Conservation (phyloP, 2,329 filamentous ascomycete genomes). For the Aspergillus ochraceus region DNA sequence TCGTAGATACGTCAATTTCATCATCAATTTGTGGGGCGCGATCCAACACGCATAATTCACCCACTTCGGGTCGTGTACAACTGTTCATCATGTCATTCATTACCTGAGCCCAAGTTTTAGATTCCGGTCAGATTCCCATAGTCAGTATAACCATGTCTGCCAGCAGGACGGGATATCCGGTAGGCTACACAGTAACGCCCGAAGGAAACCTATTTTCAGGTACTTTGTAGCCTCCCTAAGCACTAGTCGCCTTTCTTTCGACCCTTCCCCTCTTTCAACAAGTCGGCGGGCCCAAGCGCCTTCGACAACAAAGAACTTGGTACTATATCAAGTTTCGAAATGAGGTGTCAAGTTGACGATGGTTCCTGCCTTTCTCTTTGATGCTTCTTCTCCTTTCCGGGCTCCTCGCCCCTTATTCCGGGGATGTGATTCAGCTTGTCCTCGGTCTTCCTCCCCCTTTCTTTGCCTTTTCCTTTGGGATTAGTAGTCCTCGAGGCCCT, state of each 20-base stretch:
- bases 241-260: not conserved
- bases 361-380: not conserved
- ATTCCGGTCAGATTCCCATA: no score
- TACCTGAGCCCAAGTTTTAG: no score
- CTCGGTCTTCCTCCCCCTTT: not conserved
- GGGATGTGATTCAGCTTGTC: not conserved
- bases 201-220: not conserved
- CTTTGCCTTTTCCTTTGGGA: not conserved
- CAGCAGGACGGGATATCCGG: no score
- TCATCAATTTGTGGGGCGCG: not conserved
- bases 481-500: not conserved
- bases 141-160: no score
- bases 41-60: not conserved
- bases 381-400: not conserved
- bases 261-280: not conserved
- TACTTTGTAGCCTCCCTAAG: not conserved
- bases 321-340: not conserved
- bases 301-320: not conserved
- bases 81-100: not conserved
- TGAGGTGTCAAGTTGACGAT: not conserved
- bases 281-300: not conserved
- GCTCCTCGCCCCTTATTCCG: not conserved
- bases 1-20: not conserved
- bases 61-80: not conserved
- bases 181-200: not conserved